Percentiles rank a stretch among this genome's conserved stretches.
Evolutionary conservation across 148 eudicot species (phyloP).

Genomic region (Chenopodium suecicum): DNA sequence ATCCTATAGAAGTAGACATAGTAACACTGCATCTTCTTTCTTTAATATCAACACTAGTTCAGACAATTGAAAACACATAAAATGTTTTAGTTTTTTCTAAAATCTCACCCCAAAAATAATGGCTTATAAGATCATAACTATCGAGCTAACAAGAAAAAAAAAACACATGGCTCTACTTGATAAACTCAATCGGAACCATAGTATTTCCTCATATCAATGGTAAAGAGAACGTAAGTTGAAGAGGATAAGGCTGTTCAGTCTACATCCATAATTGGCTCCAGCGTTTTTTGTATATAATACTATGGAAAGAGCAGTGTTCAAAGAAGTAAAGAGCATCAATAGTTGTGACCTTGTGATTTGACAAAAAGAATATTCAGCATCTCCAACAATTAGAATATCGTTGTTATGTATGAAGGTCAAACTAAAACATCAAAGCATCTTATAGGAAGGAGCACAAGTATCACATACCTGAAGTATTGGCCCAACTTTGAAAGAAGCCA

Average conservation of each 20-base stretch:
- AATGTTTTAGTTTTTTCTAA: background rate
- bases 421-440: background rate
- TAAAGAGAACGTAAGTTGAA: background rate
- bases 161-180: background rate
- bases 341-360: background rate
- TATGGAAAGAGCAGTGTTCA: background rate
- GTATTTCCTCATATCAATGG: background rate
- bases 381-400: background rate
- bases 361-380: background rate
- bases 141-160: background rate
- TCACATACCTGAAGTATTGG: constrained; percentile 55
- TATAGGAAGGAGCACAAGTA: background rate
- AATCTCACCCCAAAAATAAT: background rate
- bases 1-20: no score
- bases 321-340: background rate
- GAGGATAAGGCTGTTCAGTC: background rate
- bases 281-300: background rate
- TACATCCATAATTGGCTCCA: background rate
- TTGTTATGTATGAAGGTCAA: background rate
- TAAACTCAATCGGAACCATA: background rate
- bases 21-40: background rate
- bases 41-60: background rate
- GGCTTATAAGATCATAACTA: background rate
- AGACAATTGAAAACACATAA: background rate
- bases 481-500: constrained; percentile 71